Base-by-base conservation (phyloP, 495 filamentous ascomycete species). In the Cryomyces antarcticus region DNA sequence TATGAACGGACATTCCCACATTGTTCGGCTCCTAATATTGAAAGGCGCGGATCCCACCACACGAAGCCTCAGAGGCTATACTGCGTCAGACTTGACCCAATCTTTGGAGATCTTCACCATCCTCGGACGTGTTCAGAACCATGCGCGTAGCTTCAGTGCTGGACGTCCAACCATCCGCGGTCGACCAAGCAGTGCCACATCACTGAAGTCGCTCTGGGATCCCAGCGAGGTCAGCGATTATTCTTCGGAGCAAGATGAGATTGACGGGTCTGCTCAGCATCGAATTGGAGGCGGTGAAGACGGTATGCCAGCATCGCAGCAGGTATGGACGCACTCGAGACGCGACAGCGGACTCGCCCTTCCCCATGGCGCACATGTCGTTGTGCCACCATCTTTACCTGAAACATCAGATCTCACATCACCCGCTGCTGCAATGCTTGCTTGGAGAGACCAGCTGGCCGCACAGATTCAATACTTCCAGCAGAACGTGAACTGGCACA, bases 401-500 rank as follows among this genome's bases (percentile, higher is more conserved):
- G 30, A 36, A 37, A 30, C 29, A 46, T 40, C 37, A 61, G 17
- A 24, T 24, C 30, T 17, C 35, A 34, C 31, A 11, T 39, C 48
- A 29, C 42, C 71, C 2, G 71, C 78, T 12, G 55, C 60, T 29
- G 68, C 77, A 28, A 70, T 83, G 58, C 64, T 74, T 29, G 80
- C 79, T 27, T 77, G 82, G 68, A 72, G 78, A 45, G 80, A 88
- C 41, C 78, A 84, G 41, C 60, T 93, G 12, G 71, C 75, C 36
- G 68, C 72, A 4, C 85, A 89, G 52, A 71, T 89, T 50, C 79
- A 88, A 41, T 77, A 85, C 33, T 67, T 86, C 47, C 84, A 88
- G 49, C 76, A 85, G 48, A 72, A 67, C 11, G 71, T 81, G 42
- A 64, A 76, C 27, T 64, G 76, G 49, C 78, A 73, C 27, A 71